Base-by-base conservation (phyloP, 106 monocot species). In the Acorus gramineus region DNA sequence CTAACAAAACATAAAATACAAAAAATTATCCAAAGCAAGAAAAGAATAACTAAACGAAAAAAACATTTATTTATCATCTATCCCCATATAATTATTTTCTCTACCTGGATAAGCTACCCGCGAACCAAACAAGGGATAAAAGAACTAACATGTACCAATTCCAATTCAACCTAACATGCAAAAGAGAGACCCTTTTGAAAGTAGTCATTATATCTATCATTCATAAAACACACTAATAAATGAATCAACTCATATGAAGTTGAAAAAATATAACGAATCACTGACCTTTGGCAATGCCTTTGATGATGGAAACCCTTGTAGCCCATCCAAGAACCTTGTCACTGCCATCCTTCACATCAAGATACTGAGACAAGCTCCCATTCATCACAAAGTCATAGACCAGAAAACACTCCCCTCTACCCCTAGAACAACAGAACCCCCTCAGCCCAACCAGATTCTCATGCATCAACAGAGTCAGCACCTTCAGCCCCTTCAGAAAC, bases 271-370 rank as follows among this genome's bases (percentile, higher is more conserved):
- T 4, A 2, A 0, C 42, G 43, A 6, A 13, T 11, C 56, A 6
- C 53, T 55, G 75, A 92, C 92, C 92, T 87, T 82, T 78, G 55
- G 87, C 92, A 52, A 92, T 80, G 60, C 84, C 92, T 64, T 78
- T 85, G 87, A 87, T 80, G 74, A 92, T 85, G 3, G 82, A 74
- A 71, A 92, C 82, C 60, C 92, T 79, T 9, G 72, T 71, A 5
- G 84, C 46, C 92, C 92, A 92, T 50, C 82, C 84, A 3, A 87
- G 77, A 71, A 76, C 52, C 55, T 47, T 68, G n/a, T 47, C 67
- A 51, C 55, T 69, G 28, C 28, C 28, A 46, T 68, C 67, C 58
- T 81, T 77, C 13, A 64, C 45, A 71, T 92, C 92, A 11, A 92
- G 53, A 75, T 80, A 92, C 43, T 71, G 74, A 2, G 72, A 74